These are phyloP conservation scores for Penicillium canariense DNA, from an alignment of 495 filamentous ascomycete genomes.

Conservation along the genomic window DNA sequence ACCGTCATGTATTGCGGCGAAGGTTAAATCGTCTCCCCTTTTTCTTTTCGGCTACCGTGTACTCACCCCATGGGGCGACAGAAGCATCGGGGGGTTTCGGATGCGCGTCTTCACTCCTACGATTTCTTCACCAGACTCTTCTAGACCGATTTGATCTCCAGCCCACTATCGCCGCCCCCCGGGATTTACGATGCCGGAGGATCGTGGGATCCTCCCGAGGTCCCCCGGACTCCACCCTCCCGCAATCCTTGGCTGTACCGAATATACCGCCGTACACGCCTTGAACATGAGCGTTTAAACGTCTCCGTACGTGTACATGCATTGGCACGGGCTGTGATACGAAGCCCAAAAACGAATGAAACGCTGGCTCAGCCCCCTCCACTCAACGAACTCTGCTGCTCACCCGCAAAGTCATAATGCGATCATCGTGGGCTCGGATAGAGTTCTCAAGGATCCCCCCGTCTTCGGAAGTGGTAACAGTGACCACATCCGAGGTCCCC, in stretches of 20 bases:
- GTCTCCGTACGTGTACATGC: not conserved
- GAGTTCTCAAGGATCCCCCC: not conserved
- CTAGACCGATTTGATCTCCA: not conserved
- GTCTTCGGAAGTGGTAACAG: not conserved
- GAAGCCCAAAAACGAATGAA: not conserved
- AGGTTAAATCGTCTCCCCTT: slow-evolving; percentile 1
- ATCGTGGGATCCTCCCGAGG: slow-evolving; percentile 8
- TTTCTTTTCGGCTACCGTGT: not conserved
- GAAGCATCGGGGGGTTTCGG: not conserved
- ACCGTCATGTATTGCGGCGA: not conserved
- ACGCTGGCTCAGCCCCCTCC: not conserved
- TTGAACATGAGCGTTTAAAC: not conserved
- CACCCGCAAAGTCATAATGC: not conserved
- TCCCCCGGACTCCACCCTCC: slow-evolving; percentile 18
- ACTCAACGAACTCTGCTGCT: not conserved
- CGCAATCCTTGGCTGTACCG: slow-evolving; percentile 9
- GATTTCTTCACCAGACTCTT: not conserved
- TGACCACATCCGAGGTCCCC: not conserved
- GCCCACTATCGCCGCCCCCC: not conserved
- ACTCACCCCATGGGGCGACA: not conserved
- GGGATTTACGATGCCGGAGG: not conserved
- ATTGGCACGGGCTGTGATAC: not conserved
- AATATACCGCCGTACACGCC: not conserved
- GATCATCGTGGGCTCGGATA: not conserved
- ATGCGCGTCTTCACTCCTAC: not conserved